Base-by-base conservation (phyloP, 805 yeast species). In the Candida boleticola region DNA sequence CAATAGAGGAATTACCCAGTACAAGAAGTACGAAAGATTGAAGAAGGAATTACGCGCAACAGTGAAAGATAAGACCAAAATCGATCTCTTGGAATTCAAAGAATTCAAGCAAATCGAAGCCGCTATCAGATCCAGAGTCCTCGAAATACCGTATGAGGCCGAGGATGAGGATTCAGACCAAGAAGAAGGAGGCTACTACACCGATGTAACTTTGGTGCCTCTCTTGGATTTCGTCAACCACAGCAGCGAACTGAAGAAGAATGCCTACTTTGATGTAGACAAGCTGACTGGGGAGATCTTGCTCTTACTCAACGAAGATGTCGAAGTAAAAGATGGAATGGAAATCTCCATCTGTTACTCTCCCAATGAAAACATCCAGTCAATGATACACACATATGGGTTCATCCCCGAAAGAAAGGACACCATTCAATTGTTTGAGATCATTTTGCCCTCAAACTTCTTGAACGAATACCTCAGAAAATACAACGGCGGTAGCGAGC, bases 151-250 rank as follows among this genome's bases (percentile, higher is more conserved):
- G 0, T 64, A 68, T 52, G 67, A 57, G 34, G 48, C 37, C 7
- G 51, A 46, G 27, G 53, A 51, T 25, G 56, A 50, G 17, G 80
- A 78, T 39, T 77, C 68, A 9, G 80, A 76, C 40, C 73, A 68
- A 7, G 69, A 65, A 54, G 83, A 69, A 58, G 89, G 84, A 45
- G 89, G 82, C 20, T 38, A 38, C 16, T 43, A 43, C 23, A 51
- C 57, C 4, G 73, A 76, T 38, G 69, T 80, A 0, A 74, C 86
- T 0, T 55, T 84, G 41, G 86, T 83, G 0, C 89, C 92, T 1
- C 45, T 81, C 1, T 51, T 84, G 23, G 92, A 84, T 57, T 84
- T 77, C 67, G 85, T 76, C 4, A 84, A 84, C 55, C 92, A 84
- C 54, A 61, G 64, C 33, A 66, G 65, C 43, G 33, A 39, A 1